Conservation (phyloP, 305 asterid species). For the Fraxinus paxiana region DNA sequence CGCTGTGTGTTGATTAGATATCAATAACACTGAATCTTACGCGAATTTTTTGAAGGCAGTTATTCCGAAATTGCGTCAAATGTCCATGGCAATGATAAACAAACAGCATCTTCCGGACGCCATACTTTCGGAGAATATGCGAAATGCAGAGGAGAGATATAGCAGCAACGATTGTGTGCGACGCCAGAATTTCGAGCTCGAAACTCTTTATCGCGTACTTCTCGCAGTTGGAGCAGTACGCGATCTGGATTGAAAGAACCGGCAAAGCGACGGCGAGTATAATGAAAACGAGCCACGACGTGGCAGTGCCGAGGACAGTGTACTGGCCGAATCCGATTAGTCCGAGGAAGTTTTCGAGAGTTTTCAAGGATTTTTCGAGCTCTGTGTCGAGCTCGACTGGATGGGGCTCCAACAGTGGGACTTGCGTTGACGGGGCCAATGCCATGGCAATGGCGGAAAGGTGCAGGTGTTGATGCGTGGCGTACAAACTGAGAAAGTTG, state of each 20-base stretch:
- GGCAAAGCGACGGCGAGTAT: constrained; percentile 51
- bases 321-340: constrained; percentile 54
- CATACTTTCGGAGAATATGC: constrained; percentile 50
- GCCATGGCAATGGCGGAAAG: neutral
- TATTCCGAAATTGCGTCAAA: constrained; percentile 42
- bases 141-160: constrained; percentile 63
- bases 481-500: neutral
- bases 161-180: constrained; percentile 58
- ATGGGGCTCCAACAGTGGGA: neutral
- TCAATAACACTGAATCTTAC: constrained; percentile 30
- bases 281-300: constrained; percentile 55
- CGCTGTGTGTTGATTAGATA: neutral
- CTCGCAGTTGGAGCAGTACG: constrained; percentile 50
- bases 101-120: constrained; percentile 60
- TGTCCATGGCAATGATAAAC: constrained; percentile 57
- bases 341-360: constrained; percentile 46
- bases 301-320: constrained; percentile 31
- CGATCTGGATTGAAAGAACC: constrained; percentile 27
- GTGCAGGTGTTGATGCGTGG: neutral
- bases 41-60: constrained; percentile 44
- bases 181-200: constrained; percentile 46
- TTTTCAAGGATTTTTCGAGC: constrained; percentile 39
- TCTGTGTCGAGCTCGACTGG: constrained; percentile 20
- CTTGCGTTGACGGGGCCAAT: neutral
- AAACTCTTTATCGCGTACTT: constrained; percentile 52